These are phyloP conservation scores for Rhytidhysteron rufulum DNA, from an alignment of 2,329 filamentous ascomycete genomes.

Conservation along the genomic window DNA sequence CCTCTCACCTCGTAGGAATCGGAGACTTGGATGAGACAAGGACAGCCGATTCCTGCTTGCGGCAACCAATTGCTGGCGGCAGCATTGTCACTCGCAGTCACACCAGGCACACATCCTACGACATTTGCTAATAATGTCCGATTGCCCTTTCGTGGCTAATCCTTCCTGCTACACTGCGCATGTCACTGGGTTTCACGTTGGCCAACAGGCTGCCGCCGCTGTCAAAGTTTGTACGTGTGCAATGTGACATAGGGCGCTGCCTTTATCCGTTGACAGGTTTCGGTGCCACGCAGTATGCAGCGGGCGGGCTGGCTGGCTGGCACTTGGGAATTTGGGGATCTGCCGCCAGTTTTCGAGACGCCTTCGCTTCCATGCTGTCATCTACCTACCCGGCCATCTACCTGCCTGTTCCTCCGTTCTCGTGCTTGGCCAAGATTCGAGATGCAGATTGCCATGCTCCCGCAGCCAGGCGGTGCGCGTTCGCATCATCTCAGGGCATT, in stretches of 20 bases:
- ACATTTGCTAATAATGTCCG: neutral
- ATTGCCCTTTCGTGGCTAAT: constrained; percentile 10
- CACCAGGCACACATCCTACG: neutral
- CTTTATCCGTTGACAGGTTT: constrained; percentile 18
- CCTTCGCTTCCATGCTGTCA: neutral
- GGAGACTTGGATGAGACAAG: neutral
- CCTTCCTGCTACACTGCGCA: constrained; percentile 16
- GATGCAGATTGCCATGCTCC: neutral
- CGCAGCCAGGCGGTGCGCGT: neutral
- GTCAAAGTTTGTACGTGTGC: constrained; percentile 8
- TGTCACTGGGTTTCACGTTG: constrained; percentile 12
- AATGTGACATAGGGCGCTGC: constrained; percentile 15
- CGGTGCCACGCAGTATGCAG: constrained; percentile 12
- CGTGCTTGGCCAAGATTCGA: neutral
- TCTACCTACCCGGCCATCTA: too few species aligned
- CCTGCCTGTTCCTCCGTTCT: neutral
- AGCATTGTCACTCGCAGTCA: neutral
- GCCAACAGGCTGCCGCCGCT: constrained; percentile 14
- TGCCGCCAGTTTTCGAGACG: constrained; percentile 5
- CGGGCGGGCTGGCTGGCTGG: too few species aligned
- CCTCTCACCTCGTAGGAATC: neutral
- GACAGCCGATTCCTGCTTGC: neutral
- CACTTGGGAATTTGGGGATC: constrained; percentile 9
- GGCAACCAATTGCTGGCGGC: neutral
- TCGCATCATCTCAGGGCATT: neutral